Evolutionary conservation across 2,329 filamentous ascomycete species (phyloP).

Genomic region (Fusarium sp.): DNA sequence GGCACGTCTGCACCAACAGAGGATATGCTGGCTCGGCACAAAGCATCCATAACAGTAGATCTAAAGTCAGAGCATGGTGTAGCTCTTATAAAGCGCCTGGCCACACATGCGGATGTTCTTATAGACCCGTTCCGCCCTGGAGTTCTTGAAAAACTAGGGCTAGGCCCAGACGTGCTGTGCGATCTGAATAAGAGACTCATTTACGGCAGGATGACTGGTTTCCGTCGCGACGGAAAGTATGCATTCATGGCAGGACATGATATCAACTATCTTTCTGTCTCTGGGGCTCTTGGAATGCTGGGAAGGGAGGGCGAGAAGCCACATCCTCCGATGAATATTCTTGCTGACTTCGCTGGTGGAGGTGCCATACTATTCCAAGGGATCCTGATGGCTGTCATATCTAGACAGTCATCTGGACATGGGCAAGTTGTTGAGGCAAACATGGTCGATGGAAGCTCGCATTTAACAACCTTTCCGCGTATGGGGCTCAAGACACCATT

Average conservation of each 20-base stretch:
- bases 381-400: slow-evolving; percentile 81
- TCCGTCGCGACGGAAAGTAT: slow-evolving; percentile 87
- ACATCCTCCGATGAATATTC: slow-evolving; percentile 82
- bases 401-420: slow-evolving; percentile 69
- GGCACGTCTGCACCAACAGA: slow-evolving; percentile 61
- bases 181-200: slow-evolving; percentile 79
- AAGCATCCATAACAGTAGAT: slow-evolving; percentile 82
- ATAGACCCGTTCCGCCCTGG: slow-evolving; percentile 96
- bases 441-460: slow-evolving; percentile 92
- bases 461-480: slow-evolving; percentile 82
- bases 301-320: slow-evolving; percentile 77
- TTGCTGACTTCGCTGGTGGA: slow-evolving; percentile 92
- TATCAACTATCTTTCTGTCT: slow-evolving; percentile 95
- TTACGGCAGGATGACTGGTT: slow-evolving; percentile 88
- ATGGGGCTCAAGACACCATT: slow-evolving; percentile 71
- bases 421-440: slow-evolving; percentile 95
- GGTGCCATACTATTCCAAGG: slow-evolving; percentile 85
- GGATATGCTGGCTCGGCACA: slow-evolving; percentile 84
- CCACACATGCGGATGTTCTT: slow-evolving; percentile 80
- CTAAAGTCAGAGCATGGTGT: slow-evolving; percentile 75
- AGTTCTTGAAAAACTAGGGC: slow-evolving; percentile 84
- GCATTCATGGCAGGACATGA: slow-evolving; percentile 91
- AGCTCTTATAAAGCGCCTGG: slow-evolving; percentile 72
- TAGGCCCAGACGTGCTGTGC: slow-evolving; percentile 77
- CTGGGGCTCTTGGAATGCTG: slow-evolving; percentile 80